Base-by-base conservation (phyloP, 2,329 filamentous ascomycete genomes). In the Diplodia sapinea region DNA sequence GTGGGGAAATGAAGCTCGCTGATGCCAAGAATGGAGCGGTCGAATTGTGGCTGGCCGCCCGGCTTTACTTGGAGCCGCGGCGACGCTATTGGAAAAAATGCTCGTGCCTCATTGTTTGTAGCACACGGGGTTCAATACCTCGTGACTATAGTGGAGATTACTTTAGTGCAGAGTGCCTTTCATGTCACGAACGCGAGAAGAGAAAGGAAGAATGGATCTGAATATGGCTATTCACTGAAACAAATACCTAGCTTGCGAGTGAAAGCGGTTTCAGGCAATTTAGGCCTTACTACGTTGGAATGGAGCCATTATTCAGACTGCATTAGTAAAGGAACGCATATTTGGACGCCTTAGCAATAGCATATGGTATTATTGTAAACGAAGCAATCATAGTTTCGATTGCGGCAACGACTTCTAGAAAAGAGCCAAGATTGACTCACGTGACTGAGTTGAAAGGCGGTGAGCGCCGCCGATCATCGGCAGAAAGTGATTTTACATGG, bases 401-500 rank as follows among this genome's bases (percentile, higher is more conserved):
- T n/a, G 29, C 57, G 57, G 43, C 40, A 62, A 62, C 43, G 26
- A 50, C 57, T 62, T 62, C 15, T 13, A 3, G 29, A 1, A 8
- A 20, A 31, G 4, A 17, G 26, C 29, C 15, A 9, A 4, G 4
- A 6, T 20, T n/a, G 2, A 3, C 36, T 4, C 59, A 63, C 57
- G 57, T 62, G 57, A 33, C 23, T 12, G 2, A 1, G 11, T 1
- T 9, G 4, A 4, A 59, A 59, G 56, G 56, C 56, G 56, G 56
- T 59, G 56, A 59, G 15, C 15, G 8, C 13, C 38, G 56, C 17
- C 54, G 54, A 57, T 57, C 36, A 20, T n/a, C 33, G 54, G 54
- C 54, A 57, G 54, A 57, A 23, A n/a, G 15, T 23, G 56, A 59
- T 59, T 59, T 59, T 57, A 57, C 20, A 23, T 47, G 55, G 56